These are phyloP conservation scores for Penicillium goetzii DNA, from an alignment of 495 filamentous ascomycete genomes.

Conservation along the genomic window DNA sequence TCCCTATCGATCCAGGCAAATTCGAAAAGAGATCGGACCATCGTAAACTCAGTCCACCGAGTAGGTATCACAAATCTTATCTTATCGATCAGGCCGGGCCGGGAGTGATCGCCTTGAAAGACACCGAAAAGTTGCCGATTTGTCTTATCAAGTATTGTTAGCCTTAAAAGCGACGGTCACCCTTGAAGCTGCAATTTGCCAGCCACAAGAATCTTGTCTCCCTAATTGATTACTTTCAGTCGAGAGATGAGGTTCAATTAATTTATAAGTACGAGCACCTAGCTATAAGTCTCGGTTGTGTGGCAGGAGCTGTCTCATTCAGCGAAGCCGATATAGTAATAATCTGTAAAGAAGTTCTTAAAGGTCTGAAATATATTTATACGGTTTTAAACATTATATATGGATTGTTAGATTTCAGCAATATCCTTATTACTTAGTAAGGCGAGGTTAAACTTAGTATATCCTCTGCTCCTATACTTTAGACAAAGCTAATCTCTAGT, in stretches of 20 bases:
- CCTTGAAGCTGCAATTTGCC: not conserved
- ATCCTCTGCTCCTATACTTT: not conserved
- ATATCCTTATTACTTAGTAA: slow-evolving; percentile 1
- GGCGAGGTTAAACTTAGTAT: slow-evolving; percentile 1
- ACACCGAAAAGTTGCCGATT: not conserved
- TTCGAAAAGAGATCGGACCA: not conserved
- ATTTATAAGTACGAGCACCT: not conserved
- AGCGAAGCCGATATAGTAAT: not conserved
- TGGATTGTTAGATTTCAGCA: not conserved
- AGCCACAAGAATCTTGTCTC: not conserved
- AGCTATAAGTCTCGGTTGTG: not conserved
- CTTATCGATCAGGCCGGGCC: not conserved
- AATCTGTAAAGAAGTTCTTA: not conserved
- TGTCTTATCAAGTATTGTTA: not conserved
- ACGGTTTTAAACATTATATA: not conserved
- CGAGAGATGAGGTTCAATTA: not conserved
- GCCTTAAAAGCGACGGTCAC: not conserved
- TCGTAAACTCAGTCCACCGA: not conserved
- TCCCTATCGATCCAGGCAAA: not conserved
- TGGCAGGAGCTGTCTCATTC: not conserved
- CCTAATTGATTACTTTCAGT: not conserved
- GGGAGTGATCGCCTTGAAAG: not conserved
- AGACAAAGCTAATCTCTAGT: too few relatives aligned
- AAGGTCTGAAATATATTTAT: not conserved
- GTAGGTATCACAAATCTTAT: not conserved